A percentile compares a stretch with the other conserved stretches of the same genome.
Evolutionary conservation across 2,329 filamentous ascomycete species (phyloP).

Genomic region (Ophiostoma populinum): DNA sequence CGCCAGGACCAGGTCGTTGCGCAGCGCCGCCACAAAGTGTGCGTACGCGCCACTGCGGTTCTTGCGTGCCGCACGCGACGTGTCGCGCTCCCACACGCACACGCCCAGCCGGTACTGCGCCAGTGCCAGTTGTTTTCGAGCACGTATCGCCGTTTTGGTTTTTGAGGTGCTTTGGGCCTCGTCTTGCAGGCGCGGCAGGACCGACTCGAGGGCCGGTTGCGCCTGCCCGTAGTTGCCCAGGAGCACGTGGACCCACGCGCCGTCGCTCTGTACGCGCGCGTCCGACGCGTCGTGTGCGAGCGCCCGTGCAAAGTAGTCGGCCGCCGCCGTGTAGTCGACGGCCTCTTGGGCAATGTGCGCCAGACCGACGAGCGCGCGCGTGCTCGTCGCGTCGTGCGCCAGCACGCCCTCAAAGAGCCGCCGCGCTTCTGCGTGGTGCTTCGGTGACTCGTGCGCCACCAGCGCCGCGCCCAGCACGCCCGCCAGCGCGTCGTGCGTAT

Average conservation of each 20-base stretch:
- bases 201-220: constrained; percentile 51
- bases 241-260: constrained; percentile 81
- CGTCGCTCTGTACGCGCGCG: constrained; percentile 64
- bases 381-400: constrained; percentile 55
- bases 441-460: constrained; percentile 77
- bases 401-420: constrained; percentile 71
- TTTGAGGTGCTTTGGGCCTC: constrained; percentile 32
- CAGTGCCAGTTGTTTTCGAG: constrained; percentile 68
- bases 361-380: constrained; percentile 69
- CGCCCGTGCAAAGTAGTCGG: constrained; percentile 64
- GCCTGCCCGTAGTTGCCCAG: constrained; percentile 58
- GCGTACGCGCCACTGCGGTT: constrained; percentile 68
- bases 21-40: constrained; percentile 67
- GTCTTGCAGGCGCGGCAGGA: constrained; percentile 45
- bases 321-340: constrained; percentile 68
- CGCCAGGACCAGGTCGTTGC: constrained; percentile 73
- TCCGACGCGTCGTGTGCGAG: constrained; percentile 56
- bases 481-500: constrained; percentile 57
- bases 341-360: constrained; percentile 89
- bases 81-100: constrained; percentile 72
- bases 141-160: too few relatives aligned
- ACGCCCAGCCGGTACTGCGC: constrained; percentile 74
- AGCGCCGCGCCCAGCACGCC: constrained; percentile 71
- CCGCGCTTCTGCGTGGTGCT: constrained; percentile 78
- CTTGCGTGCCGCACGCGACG: constrained; percentile 57